Conservation (phyloP, 495 filamentous ascomycete species). For the Annulohypoxylon nitens region DNA sequence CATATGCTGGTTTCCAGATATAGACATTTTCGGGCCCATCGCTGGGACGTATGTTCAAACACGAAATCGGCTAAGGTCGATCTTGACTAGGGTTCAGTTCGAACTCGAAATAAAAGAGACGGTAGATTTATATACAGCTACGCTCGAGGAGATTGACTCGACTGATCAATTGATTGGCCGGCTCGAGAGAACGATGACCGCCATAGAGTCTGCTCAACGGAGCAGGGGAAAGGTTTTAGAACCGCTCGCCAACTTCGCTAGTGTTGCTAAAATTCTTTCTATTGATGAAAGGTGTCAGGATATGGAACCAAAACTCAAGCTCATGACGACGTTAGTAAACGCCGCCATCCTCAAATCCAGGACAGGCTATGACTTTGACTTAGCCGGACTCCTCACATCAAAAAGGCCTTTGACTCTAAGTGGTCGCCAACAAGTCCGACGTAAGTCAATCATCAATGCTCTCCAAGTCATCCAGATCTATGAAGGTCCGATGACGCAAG, state of each 20-base stretch:
- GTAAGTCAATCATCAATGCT: slow-evolving; percentile 37
- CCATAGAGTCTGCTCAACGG: slow-evolving; percentile 23
- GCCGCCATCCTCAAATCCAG: slow-evolving; percentile 30
- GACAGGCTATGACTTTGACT: slow-evolving; percentile 36
- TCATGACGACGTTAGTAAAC: slow-evolving; percentile 19
- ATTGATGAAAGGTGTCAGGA: slow-evolving; percentile 29
- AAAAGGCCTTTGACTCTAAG: neutral
- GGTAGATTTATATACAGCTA: slow-evolving; percentile 10
- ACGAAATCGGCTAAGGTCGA: slow-evolving; percentile 10
- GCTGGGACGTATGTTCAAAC: neutral
- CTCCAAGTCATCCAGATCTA: slow-evolving; percentile 29
- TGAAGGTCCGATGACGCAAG: slow-evolving; percentile 33
- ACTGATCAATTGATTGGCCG: slow-evolving; percentile 3
- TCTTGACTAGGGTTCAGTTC: slow-evolving; percentile 7
- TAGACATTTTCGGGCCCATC: slow-evolving; percentile 23
- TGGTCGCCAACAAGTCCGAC: slow-evolving; percentile 2
- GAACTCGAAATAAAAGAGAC: slow-evolving; percentile 34
- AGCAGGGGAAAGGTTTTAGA: slow-evolving; percentile 11
- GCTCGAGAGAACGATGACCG: slow-evolving; percentile 21
- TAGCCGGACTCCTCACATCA: slow-evolving; percentile 19
- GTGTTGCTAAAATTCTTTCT: slow-evolving; percentile 15
- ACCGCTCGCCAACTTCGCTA: slow-evolving; percentile 17
- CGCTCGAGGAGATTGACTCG: slow-evolving; percentile 17
- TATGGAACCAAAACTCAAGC: slow-evolving; percentile 23
- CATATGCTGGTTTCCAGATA: slow-evolving; percentile 38